These are phyloP conservation scores for Fraxinus sp. DNA, from an alignment of 305 asterid species.

Conservation along the genomic window DNA sequence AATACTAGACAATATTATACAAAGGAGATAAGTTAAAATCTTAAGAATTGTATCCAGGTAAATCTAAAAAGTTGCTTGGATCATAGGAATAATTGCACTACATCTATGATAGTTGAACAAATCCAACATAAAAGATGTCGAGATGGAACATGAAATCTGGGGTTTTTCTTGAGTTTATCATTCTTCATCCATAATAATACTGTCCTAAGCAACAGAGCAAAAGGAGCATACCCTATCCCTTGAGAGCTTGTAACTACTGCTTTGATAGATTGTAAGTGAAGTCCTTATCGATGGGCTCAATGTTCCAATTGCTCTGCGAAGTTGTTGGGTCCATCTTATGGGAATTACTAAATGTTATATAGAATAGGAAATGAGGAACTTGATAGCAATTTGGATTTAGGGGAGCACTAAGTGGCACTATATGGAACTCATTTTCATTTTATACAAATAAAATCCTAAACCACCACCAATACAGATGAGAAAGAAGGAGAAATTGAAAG, in stretches of 20 bases:
- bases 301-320: slow-evolving; percentile 46
- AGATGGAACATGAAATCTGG: not conserved
- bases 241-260: slow-evolving; percentile 25
- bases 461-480: no score
- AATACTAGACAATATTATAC: not conserved
- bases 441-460: no score
- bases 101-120: not conserved
- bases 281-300: slow-evolving; percentile 46
- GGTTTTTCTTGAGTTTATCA: not conserved
- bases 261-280: slow-evolving; percentile 27
- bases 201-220: slow-evolving; percentile 1
- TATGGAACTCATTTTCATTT: no score
- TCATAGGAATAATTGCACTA: not conserved
- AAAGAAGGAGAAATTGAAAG: no score
- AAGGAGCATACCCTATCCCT: slow-evolving; percentile 5
- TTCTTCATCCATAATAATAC: not conserved
- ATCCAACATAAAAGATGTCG: not conserved
- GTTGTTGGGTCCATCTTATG: slow-evolving; percentile 28
- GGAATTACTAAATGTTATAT: no score
- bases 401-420: no score
- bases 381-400: no score
- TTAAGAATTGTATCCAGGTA: not conserved
- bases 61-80: not conserved
- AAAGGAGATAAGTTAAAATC: not conserved
- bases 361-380: no score